A percentile compares a stretch with the other conserved stretches of the same genome.
Conservation (phyloP, 2,329 filamentous ascomycete genomes). For the Coleophoma eucalyptorum region DNA sequence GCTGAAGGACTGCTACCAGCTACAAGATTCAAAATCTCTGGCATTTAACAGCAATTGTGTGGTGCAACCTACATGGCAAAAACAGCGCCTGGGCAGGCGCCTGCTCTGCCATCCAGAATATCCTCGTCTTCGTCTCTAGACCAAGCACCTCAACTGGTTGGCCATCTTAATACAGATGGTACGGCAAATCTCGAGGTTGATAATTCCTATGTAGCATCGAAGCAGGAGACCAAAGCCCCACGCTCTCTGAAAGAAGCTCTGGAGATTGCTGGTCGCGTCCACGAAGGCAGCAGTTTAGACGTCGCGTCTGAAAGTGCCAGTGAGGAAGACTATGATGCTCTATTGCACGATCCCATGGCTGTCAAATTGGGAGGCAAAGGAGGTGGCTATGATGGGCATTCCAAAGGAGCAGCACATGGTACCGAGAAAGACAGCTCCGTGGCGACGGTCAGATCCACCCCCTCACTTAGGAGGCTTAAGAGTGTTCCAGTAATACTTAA, state of each 20-base stretch:
- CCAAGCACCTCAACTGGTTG: slow-evolving; percentile 11
- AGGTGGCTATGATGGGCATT: slow-evolving; percentile 24
- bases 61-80: too few relatives aligned
- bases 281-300: slow-evolving; percentile 9
- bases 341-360: slow-evolving; percentile 20
- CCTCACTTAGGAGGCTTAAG: slow-evolving; percentile 13
- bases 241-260: slow-evolving; percentile 22
- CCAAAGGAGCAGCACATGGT: slow-evolving; percentile 7
- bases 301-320: slow-evolving; percentile 19
- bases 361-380: slow-evolving; percentile 28
- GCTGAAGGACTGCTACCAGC: too few relatives aligned
- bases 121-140: slow-evolving; percentile 13
- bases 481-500: slow-evolving; percentile 24
- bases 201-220: not conserved
- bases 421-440: slow-evolving; percentile 16
- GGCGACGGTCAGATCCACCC: slow-evolving; percentile 5
- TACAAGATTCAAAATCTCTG: too few relatives aligned
- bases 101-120: not conserved
- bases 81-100: not conserved
- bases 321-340: slow-evolving; percentile 26
- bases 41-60: not conserved
- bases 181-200: slow-evolving; percentile 14
- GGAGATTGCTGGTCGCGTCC: slow-evolving; percentile 6
- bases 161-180: slow-evolving; percentile 16
- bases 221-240: slow-evolving; percentile 10